These are phyloP conservation scores for Saturnispora sanitii DNA, from an alignment of 805 yeast genomes.

Conservation along the genomic window DNA sequence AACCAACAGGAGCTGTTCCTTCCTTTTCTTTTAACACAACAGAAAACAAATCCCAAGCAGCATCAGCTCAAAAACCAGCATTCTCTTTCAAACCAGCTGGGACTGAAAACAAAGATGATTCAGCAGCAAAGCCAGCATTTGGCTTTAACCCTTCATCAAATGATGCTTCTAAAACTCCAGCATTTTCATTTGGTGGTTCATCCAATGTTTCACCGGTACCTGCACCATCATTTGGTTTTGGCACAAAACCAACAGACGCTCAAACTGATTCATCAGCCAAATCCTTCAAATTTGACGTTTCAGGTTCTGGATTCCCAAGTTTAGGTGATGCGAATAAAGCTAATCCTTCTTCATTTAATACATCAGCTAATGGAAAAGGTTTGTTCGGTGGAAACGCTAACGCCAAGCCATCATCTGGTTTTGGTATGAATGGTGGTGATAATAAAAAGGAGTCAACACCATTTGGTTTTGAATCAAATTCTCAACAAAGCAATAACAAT, in stretches of 20 bases:
- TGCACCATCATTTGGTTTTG: slow-evolving; percentile 1
- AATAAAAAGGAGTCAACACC: background rate
- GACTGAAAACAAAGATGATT: background rate
- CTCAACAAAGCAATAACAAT: background rate
- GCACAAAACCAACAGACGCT: background rate
- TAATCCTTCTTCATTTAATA: background rate
- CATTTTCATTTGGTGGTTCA: slow-evolving; percentile 1
- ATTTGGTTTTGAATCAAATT: background rate
- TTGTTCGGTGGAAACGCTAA: background rate
- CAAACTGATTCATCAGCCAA: background rate
- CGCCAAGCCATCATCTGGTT: slow-evolving; percentile 5
- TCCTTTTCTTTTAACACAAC: background rate
- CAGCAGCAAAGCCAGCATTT: slow-evolving; percentile 4
- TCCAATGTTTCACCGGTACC: background rate
- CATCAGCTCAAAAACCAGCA: background rate
- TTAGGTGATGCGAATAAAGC: background rate
- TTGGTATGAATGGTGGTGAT: background rate
- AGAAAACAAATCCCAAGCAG: background rate
- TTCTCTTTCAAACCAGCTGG: no score
- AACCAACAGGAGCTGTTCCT: background rate
- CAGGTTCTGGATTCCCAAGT: background rate
- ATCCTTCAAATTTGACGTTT: background rate
- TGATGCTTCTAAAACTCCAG: background rate
- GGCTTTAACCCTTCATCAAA: background rate
- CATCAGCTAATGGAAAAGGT: background rate